Evolutionary conservation across 495 filamentous ascomycete species (phyloP).

Genomic region (Thermothielavioides terrestris): DNA sequence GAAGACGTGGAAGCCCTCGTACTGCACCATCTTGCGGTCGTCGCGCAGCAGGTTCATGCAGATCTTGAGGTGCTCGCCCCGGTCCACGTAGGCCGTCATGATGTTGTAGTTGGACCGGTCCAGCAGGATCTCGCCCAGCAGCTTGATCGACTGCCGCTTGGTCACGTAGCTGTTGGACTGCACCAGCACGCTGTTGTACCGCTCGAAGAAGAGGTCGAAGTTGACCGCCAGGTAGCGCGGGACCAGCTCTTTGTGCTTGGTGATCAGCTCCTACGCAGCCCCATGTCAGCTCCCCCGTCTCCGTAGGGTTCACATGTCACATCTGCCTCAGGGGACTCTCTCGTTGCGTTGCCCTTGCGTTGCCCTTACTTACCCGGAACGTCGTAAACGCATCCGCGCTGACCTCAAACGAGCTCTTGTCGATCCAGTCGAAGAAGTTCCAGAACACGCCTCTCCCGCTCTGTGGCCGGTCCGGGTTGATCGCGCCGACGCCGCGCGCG

Average conservation of each 20-base stretch:
- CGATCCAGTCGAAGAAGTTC: constrained; percentile 97
- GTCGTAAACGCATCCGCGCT: constrained; percentile 96
- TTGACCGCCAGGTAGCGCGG: constrained; percentile 78
- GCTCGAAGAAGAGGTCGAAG: constrained; percentile 81
- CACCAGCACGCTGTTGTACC: constrained; percentile 82
- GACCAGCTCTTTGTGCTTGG: constrained; percentile 84
- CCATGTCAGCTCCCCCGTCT: neutral
- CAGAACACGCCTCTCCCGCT: constrained; percentile 81
- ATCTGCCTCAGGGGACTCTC: too few species aligned
- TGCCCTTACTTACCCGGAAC: constrained; percentile 60
- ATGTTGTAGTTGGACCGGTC: constrained; percentile 95
- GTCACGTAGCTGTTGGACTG: constrained; percentile 95
- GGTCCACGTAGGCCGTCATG: constrained; percentile 95
- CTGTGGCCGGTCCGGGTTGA: constrained; percentile 58
- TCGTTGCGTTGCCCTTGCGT: too few species aligned
- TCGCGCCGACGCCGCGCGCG: constrained; percentile 49
- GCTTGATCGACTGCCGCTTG: constrained; percentile 94
- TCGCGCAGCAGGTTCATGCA: constrained; percentile 95
- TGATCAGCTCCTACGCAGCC: constrained; percentile 70
- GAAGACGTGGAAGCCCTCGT: constrained; percentile 98
- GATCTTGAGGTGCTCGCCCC: constrained; percentile 89
- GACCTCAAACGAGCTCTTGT: constrained; percentile 89
- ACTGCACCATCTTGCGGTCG: constrained; percentile 97
- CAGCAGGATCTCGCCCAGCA: constrained; percentile 88
- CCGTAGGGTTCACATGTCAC: neutral